Base-by-base conservation (phyloP, 1,284 basidiomycete genomes). In the Ustilago loliicola region DNA sequence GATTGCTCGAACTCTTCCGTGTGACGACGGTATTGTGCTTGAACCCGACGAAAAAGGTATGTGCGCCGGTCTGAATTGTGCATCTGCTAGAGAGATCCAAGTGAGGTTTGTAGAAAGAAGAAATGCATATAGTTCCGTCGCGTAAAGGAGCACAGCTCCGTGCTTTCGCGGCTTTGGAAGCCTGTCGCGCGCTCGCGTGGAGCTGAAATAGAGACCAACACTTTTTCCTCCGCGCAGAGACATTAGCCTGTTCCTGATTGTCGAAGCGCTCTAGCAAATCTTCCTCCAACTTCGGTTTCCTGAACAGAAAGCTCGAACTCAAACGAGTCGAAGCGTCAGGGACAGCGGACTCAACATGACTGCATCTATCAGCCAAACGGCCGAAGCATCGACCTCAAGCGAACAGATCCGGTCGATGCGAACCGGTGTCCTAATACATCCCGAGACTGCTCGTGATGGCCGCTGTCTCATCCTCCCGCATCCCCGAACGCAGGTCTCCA, bases 191-290 rank as follows among this genome's bases (percentile, higher is more conserved):
- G 25, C 51, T 48, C 64, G 64, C 40, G 55, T 45, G 9, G 25
- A 42, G n/a, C n/a, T n/a, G n/a, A n/a, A n/a, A n/a, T n/a, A n/a
- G 55, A 72, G 69, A 72, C 58, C 69, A 72, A 72, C 69, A 72
- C 69, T 62, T 57, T 68, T 50, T 27, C n/a, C 25, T 21, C 11
- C 29, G 15, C 29, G 23, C n/a, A 27, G n/a, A n/a, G n/a, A n/a
- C n/a, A n/a, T n/a, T n/a, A n/a, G n/a, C 25, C 13, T 50, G 23
- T 25, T 50, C 17, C 45, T n/a, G n/a, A n/a, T n/a, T n/a, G n/a
- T n/a, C n/a, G n/a, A n/a, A n/a, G n/a, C n/a, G n/a, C n/a, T n/a
- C n/a, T n/a, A n/a, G n/a, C n/a, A n/a, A n/a, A n/a, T n/a, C n/a
- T n/a, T n/a, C n/a, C n/a, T n/a, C n/a, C n/a, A n/a, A n/a, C n/a